These are phyloP conservation scores for Lactifluus subvellereus DNA, from an alignment of 768 basidiomycete genomes.

Conservation along the genomic window DNA sequence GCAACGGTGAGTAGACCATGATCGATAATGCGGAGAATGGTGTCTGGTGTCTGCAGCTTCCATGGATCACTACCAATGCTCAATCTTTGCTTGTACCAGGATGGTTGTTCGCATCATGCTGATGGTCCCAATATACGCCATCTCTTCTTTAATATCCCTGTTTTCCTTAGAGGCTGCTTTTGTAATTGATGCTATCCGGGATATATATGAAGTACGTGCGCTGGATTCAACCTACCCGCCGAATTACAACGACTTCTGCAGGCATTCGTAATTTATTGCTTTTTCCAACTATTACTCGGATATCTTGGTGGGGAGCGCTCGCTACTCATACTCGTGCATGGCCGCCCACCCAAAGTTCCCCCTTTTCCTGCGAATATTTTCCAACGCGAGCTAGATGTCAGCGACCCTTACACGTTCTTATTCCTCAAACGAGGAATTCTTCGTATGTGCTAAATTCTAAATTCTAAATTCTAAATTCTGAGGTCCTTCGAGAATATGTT, in stretches of 20 bases:
- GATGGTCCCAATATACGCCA: constrained; percentile 92
- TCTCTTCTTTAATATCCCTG: constrained; percentile 87
- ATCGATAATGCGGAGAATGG: neutral
- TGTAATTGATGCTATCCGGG: constrained; percentile 90
- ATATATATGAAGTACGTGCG: constrained; percentile 83
- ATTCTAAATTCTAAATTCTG: neutral
- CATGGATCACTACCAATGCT: neutral
- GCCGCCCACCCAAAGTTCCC: constrained; percentile 80
- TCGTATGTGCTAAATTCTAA: constrained; percentile 44
- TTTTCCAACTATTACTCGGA: constrained; percentile 74
- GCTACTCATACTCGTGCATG: constrained; percentile 86
- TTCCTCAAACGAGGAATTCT: constrained; percentile 93
- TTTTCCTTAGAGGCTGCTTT: constrained; percentile 94
- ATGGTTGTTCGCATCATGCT: constrained; percentile 94
- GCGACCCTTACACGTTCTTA: constrained; percentile 91
- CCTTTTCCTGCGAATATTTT: constrained; percentile 85
- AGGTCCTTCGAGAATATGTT: constrained; percentile 74
- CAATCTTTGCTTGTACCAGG: constrained; percentile 35
- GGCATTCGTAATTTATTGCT: constrained; percentile 95
- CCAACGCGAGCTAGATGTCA: constrained; percentile 81
- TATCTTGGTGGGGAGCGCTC: constrained; percentile 93
- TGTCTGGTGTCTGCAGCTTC: neutral
- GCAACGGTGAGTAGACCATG: constrained; percentile 52
- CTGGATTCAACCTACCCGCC: too few species aligned
- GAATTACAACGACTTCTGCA: constrained; percentile 27